phyloP scores from a whole-genome alignment of 2,329 filamentous ascomycete species.

The Aspergillus pseudotamarii region DNA sequence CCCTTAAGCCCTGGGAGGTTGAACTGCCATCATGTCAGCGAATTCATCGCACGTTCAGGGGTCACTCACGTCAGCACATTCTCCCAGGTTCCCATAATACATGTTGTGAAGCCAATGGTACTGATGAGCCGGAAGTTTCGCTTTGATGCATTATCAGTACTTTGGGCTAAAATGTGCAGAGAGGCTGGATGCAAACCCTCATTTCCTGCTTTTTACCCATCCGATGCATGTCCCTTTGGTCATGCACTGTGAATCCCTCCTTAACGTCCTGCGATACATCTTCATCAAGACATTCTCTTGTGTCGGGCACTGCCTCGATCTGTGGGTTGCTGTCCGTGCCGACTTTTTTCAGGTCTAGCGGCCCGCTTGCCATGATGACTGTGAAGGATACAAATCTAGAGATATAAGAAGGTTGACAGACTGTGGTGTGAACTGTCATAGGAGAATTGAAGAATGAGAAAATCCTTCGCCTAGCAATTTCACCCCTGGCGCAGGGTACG shows the following conservation, averaged over 20 bases:
- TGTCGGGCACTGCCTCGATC: background rate
- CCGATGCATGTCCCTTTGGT: constrained; percentile 5
- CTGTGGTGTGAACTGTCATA: background rate
- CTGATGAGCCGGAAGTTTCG: constrained; percentile 6
- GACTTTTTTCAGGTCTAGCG: background rate
- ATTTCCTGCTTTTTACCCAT: constrained; percentile 8
- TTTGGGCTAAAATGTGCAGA: no score
- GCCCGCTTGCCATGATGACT: background rate
- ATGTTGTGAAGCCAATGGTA: constrained; percentile 5
- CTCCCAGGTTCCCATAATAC: constrained; percentile 3
- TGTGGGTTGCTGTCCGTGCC: background rate
- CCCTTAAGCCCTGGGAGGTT: background rate
- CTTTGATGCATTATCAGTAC: background rate
- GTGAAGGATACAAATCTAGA: background rate
- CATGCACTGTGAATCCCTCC: background rate
- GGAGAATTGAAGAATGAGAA: background rate
- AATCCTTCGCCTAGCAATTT: background rate
- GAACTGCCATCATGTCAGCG: background rate
- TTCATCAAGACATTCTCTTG: background rate
- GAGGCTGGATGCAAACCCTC: background rate
- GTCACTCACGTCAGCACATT: background rate
- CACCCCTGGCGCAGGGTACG: background rate
- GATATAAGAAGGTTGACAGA: background rate
- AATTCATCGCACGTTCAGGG: fast-evolving
- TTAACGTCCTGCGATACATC: background rate